Evolutionary conservation across 805 yeast genomes (phyloP).

Genomic region (Candida dajiaensis): DNA sequence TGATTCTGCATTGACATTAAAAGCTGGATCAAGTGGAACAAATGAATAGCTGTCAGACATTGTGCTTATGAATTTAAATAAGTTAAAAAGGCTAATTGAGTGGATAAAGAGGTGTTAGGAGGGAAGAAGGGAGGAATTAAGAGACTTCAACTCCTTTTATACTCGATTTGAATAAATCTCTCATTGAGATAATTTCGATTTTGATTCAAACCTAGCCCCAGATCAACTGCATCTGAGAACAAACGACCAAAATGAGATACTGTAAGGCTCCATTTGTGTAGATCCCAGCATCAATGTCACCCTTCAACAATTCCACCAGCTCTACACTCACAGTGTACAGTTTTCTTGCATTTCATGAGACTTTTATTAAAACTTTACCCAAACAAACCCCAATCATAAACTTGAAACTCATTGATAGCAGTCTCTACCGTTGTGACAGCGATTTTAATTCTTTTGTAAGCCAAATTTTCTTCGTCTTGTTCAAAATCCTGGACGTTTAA

Average conservation of each 20-base stretch:
- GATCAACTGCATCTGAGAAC: too few relatives aligned
- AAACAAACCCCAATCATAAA: conserved; percentile 45
- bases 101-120: background rate
- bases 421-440: conserved; percentile 23
- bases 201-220: background rate
- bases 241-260: too few relatives aligned
- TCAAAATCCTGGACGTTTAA: conserved; percentile 2
- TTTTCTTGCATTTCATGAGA: background rate
- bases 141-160: background rate
- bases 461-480: conserved; percentile 12
- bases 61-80: background rate
- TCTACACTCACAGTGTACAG: background rate
- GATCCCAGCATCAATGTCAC: too few relatives aligned
- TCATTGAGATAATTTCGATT: background rate
- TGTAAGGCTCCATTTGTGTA: too few relatives aligned
- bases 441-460: conserved; percentile 24
- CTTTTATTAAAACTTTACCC: conserved; percentile 14
- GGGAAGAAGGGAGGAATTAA: background rate
- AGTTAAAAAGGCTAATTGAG: background rate
- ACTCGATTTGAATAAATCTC: background rate
- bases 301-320: too few relatives aligned
- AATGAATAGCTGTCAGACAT: background rate
- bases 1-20: background rate
- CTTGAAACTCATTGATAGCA: conserved; percentile 26
- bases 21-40: background rate